These are phyloP conservation scores for Suhomyces kunorum DNA, from an alignment of 1,139 yeast species.

Conservation along the genomic window DNA sequence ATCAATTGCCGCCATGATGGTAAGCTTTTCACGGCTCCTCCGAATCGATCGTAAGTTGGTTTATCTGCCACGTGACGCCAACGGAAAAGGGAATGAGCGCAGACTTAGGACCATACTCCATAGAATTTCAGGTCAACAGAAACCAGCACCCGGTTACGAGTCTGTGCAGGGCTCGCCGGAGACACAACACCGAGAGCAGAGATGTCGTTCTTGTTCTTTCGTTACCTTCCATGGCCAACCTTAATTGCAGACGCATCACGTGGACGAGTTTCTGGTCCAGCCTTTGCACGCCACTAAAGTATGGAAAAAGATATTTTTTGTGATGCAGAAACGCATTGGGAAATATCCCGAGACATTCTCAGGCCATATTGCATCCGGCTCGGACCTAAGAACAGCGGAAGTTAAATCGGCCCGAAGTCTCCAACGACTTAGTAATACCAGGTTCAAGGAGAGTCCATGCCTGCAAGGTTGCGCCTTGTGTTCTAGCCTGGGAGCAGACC, in stretches of 20 bases:
- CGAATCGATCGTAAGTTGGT: background rate
- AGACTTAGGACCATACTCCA: background rate
- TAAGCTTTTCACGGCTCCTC: no score
- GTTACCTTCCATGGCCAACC: background rate
- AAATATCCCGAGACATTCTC: background rate
- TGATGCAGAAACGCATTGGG: background rate
- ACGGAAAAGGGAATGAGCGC: background rate
- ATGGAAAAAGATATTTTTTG: conserved; percentile 3
- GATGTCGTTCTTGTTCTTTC: background rate
- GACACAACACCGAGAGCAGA: no score
- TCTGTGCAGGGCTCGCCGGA: no score
- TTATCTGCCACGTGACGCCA: background rate
- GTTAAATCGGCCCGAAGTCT: background rate
- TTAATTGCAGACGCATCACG: background rate
- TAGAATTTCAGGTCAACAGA: no score
- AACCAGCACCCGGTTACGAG: no score
- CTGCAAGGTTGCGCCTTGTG: background rate
- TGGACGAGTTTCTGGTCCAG: background rate
- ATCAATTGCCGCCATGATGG: background rate
- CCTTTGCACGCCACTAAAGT: background rate
- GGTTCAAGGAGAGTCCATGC: background rate
- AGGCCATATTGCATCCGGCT: background rate
- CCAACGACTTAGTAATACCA: background rate
- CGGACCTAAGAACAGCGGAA: no score
- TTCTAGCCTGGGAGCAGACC: no score